Conservation (phyloP, 2,329 filamentous ascomycete species). For the Arthroderma uncinatum region DNA sequence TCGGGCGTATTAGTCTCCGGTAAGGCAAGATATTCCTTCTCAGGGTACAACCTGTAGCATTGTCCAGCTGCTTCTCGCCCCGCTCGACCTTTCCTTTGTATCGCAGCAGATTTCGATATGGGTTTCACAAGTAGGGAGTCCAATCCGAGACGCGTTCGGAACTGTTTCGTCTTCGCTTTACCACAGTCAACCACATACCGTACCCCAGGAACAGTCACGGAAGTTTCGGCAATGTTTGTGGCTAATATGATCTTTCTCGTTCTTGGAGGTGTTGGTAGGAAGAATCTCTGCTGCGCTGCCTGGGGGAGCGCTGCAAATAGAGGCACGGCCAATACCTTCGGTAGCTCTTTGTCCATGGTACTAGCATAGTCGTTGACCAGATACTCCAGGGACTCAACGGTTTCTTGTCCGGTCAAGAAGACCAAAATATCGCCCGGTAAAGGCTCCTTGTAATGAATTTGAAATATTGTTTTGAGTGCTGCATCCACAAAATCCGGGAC, state of each 20-base stretch:
- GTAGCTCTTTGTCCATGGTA: constrained; percentile 62
- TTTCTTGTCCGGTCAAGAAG: constrained; percentile 86
- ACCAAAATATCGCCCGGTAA: constrained; percentile 90
- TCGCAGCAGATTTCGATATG: constrained; percentile 85
- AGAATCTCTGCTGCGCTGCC: constrained; percentile 74
- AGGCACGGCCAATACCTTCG: constrained; percentile 58
- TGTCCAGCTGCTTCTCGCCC: constrained; percentile 85
- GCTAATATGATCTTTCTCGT: constrained; percentile 84
- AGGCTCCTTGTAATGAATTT: constrained; percentile 76
- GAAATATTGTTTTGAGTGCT: constrained; percentile 69
- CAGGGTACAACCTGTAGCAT: constrained; percentile 81
- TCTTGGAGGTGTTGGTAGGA: constrained; percentile 59
- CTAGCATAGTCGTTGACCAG: constrained; percentile 69
- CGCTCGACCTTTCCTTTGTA: constrained; percentile 82
- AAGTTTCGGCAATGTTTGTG: constrained; percentile 98
- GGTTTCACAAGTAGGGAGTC: constrained; percentile 84
- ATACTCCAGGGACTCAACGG: constrained; percentile 71
- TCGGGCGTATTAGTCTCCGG: constrained; percentile 71
- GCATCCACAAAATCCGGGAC: constrained; percentile 73
- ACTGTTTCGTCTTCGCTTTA: constrained; percentile 90
- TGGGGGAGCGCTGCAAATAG: constrained; percentile 86
- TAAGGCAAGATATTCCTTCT: constrained; percentile 59
- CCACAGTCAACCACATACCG: constrained; percentile 85
- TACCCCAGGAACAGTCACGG: constrained; percentile 88
- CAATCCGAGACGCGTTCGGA: constrained; percentile 69